Conservation (phyloP, 768 basidiomycete species). For the Suillus sp. region DNA sequence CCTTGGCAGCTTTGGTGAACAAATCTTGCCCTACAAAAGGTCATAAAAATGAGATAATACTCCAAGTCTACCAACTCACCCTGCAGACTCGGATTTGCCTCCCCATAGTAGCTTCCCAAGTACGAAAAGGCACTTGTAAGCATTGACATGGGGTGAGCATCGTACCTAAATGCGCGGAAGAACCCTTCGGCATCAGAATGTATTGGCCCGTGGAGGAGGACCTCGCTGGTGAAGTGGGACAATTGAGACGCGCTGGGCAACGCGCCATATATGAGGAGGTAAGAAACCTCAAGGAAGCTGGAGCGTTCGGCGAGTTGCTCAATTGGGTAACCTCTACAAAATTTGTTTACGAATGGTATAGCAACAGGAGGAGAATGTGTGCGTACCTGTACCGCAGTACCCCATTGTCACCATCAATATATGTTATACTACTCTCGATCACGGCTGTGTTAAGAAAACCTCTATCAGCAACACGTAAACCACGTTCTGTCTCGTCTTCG, state of each 20-base stretch:
- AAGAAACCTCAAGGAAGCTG: conserved; percentile 79
- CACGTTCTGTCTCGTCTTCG: conserved; percentile 84
- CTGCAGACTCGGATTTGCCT: conserved; percentile 87
- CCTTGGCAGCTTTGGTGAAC: conserved; percentile 69
- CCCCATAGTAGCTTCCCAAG: conserved; percentile 83
- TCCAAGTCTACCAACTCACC: conserved; percentile 42
- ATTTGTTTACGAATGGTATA: conserved; percentile 8
- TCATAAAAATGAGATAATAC: background rate
- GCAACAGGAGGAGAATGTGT: conserved; percentile 6
- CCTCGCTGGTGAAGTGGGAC: conserved; percentile 67
- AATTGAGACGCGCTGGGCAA: conserved; percentile 68
- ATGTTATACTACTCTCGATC: conserved; percentile 79
- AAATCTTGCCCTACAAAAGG: conserved; percentile 65
- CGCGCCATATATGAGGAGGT: conserved; percentile 86
- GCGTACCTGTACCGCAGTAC: conserved; percentile 74
- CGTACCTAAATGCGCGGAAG: conserved; percentile 79
- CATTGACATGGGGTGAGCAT: conserved; percentile 92
- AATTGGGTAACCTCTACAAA: conserved; percentile 82
- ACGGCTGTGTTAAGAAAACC: conserved; percentile 86
- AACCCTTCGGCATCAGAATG: conserved; percentile 72
- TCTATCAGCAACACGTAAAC: conserved; percentile 75
- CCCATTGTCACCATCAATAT: conserved; percentile 89
- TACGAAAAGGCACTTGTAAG: conserved; percentile 87
- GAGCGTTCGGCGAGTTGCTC: conserved; percentile 85
- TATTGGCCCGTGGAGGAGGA: conserved; percentile 72